phyloP scores from a whole-genome alignment of 345 rosid species.

The Moricandia moricandioides region DNA sequence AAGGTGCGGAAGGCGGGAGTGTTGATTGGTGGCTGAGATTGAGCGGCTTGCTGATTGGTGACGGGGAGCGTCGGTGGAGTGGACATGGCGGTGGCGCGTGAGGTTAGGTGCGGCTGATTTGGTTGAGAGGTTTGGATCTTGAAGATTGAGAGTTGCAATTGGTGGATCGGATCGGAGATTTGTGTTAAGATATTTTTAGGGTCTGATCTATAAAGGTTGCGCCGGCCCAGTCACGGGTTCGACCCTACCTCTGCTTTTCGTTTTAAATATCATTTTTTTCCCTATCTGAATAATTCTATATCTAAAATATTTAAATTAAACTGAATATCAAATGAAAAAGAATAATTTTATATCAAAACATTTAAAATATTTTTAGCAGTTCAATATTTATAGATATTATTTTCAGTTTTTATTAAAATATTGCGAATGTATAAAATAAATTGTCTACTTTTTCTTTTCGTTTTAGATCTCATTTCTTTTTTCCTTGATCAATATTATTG shows the following conservation, averaged over 20 bases:
- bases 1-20: conserved; percentile 72
- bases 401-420: too few species aligned
- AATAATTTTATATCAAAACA: too few species aligned
- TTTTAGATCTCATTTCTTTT: too few species aligned
- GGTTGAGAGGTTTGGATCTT: conserved; percentile 15
- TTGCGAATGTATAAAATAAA: too few species aligned
- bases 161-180: conserved; percentile 5
- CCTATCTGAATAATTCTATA: too few species aligned
- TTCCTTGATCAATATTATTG: too few species aligned
- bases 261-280: too few species aligned
- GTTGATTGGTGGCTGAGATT: conserved; percentile 63
- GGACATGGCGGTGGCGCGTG: conserved; percentile 44
- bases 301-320: too few species aligned
- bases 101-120: conserved; percentile 7
- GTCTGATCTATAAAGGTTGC: conserved; percentile 1
- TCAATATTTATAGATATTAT: too few species aligned
- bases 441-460: too few species aligned
- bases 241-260: neutral
- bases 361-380: too few species aligned
- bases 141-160: neutral
- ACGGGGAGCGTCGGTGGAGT: conserved; percentile 55
- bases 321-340: too few species aligned
- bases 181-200: conserved; percentile 8
- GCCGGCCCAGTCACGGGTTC: conserved; percentile 25
- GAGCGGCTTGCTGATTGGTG: conserved; percentile 42